Conservation (phyloP, 2,329 filamentous ascomycete species). For the Phoma sp. region DNA sequence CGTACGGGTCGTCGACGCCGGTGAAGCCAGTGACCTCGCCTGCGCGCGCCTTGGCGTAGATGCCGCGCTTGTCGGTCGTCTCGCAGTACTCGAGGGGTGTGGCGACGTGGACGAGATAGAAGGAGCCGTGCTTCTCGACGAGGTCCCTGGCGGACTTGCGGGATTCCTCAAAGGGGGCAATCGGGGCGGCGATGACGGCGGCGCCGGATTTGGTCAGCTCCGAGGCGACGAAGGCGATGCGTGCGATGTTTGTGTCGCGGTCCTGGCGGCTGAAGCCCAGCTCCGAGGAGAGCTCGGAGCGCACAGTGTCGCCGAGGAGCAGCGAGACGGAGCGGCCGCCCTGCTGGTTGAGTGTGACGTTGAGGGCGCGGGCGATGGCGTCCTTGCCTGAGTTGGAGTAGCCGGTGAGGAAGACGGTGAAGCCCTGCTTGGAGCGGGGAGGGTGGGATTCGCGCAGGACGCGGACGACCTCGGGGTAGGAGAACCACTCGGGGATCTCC, state of each 20-base stretch:
- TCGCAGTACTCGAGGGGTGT: constrained; percentile 92
- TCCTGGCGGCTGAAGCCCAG: constrained; percentile 94
- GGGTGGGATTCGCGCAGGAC: constrained; percentile 97
- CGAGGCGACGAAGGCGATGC: constrained; percentile 94
- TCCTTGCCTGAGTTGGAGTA: constrained; percentile 98
- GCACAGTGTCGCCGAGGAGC: constrained; percentile 93
- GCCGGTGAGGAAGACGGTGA: constrained; percentile 97
- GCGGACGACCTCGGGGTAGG: constrained; percentile 96
- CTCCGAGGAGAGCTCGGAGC: constrained; percentile 89
- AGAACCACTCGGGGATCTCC: constrained; percentile 99
- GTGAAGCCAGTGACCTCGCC: constrained; percentile 99
- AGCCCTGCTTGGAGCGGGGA: constrained; percentile 87
- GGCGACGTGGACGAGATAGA: constrained; percentile 94
- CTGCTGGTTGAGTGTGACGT: constrained; percentile 98
- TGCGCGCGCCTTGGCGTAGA: constrained; percentile 82
- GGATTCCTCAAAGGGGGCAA: constrained; percentile 87
- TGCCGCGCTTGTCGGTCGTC: constrained; percentile 91
- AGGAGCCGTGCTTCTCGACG: constrained; percentile 86
- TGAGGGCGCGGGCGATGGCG: constrained; percentile 90
- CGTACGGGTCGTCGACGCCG: constrained; percentile 96
- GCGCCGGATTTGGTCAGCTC: constrained; percentile 93
- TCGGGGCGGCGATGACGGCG: constrained; percentile 94
- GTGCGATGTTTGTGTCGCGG: constrained; percentile 91
- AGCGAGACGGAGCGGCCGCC: constrained; percentile 93
- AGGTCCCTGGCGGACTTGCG: constrained; percentile 81